These are phyloP conservation scores for Bipolaris cookei DNA, from an alignment of 2,329 filamentous ascomycete genomes.

Conservation along the genomic window DNA sequence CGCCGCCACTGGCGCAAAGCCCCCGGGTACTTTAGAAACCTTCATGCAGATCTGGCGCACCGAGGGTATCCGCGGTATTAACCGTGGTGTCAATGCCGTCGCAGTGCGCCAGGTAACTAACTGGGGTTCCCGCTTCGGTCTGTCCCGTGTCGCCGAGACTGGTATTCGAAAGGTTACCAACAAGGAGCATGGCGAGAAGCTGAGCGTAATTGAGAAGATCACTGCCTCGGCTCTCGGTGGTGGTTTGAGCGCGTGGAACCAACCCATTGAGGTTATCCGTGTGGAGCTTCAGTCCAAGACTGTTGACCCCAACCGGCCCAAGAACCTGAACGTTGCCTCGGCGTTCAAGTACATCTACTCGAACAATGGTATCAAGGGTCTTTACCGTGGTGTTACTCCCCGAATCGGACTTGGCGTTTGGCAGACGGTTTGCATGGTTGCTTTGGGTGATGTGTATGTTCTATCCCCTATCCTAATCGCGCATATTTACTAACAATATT, in stretches of 20 bases:
- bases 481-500: slow-evolving; percentile 30
- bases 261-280: slow-evolving; percentile 99
- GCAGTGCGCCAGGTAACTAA: slow-evolving; percentile 99
- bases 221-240: slow-evolving; percentile 84
- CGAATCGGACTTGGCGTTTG: slow-evolving; percentile 95
- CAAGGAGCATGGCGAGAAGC: slow-evolving; percentile 81
- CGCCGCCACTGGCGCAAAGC: slow-evolving; percentile 79
- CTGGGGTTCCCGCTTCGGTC: slow-evolving; percentile 96
- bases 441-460: slow-evolving; percentile 93
- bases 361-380: slow-evolving; percentile 84
- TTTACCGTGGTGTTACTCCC: slow-evolving; percentile 94
- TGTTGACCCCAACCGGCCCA: slow-evolving; percentile 94
- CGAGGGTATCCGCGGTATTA: slow-evolving; percentile 94
- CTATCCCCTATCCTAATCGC: background rate
- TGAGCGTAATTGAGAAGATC: slow-evolving; percentile 85
- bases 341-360: slow-evolving; percentile 84
- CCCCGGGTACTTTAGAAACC: slow-evolving; percentile 88
- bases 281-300: slow-evolving; percentile 99
- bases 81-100: slow-evolving; percentile 97
- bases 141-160: slow-evolving; percentile 88
- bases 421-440: slow-evolving; percentile 99
- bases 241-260: slow-evolving; percentile 97
- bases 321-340: slow-evolving; percentile 97
- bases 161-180: slow-evolving; percentile 79
- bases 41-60: slow-evolving; percentile 97